Percentiles rank a stretch among this genome's conserved stretches.
These are phyloP conservation scores for Pseudogymnoascus sp. DNA, from an alignment of 2,329 filamentous ascomycete genomes.

Conservation along the genomic window DNA sequence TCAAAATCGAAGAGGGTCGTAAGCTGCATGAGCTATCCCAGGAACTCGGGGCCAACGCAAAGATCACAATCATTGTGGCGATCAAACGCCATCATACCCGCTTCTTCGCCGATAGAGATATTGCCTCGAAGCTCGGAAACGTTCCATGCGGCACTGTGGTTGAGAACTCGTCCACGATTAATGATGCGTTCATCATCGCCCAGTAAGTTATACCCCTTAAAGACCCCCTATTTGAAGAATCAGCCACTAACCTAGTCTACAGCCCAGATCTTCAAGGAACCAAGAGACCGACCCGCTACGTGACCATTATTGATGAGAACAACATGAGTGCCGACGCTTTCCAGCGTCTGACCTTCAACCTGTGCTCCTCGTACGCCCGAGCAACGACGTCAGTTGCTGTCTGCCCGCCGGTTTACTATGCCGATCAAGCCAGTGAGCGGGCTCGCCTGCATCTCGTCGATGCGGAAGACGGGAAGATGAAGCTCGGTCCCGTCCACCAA, in stretches of 20 bases:
- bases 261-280: slow-evolving; percentile 83
- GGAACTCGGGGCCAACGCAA: slow-evolving; percentile 29
- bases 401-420: slow-evolving; percentile 87
- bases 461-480: neutral
- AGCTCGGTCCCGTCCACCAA: neutral
- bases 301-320: slow-evolving; percentile 79
- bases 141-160: slow-evolving; percentile 78
- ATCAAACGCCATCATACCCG: slow-evolving; percentile 93
- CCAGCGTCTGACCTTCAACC: slow-evolving; percentile 86
- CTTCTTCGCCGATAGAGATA: slow-evolving; percentile 59
- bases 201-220: slow-evolving; percentile 75
- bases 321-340: slow-evolving; percentile 61
- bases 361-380: slow-evolving; percentile 87
- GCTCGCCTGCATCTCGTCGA: slow-evolving; percentile 58
- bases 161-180: slow-evolving; percentile 88
- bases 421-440: slow-evolving; percentile 79
- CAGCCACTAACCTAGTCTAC: slow-evolving; percentile 49
- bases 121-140: slow-evolving; percentile 63
- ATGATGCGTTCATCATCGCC: slow-evolving; percentile 72
- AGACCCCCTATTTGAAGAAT: slow-evolving; percentile 71
- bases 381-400: slow-evolving; percentile 86
- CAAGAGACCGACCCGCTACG: slow-evolving; percentile 85
- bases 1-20: slow-evolving; percentile 68
- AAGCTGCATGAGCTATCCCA: slow-evolving; percentile 37
- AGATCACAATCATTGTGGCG: slow-evolving; percentile 80